Conservation (phyloP, 179 eudicot genomes). For the Beta macrorhiza region DNA sequence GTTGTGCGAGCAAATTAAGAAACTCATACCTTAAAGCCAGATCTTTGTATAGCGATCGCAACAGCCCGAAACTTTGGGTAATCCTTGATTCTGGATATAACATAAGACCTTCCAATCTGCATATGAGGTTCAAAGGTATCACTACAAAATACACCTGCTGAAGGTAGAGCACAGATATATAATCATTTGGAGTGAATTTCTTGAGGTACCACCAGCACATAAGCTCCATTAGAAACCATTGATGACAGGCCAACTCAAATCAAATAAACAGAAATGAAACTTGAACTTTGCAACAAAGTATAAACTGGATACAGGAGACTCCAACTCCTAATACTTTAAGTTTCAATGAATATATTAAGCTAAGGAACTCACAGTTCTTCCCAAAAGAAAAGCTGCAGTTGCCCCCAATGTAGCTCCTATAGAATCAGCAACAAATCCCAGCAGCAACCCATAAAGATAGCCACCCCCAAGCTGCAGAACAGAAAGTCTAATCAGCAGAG, state of each 20-base stretch:
- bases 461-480: constrained; percentile 91
- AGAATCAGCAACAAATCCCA: constrained; percentile 91
- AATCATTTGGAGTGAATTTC: not conserved
- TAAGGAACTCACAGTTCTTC: constrained; percentile 71
- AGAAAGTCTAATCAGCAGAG: constrained; percentile 2
- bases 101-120: constrained; percentile 89
- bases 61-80: constrained; percentile 91
- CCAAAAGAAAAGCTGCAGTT: constrained; percentile 81
- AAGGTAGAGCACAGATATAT: not conserved
- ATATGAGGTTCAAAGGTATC: constrained; percentile 5
- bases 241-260: not conserved
- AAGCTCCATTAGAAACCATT: not conserved
- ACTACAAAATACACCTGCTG: not conserved
- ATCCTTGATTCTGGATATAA: constrained; percentile 73
- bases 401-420: constrained; percentile 90
- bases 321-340: not conserved
- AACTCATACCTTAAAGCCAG: constrained; percentile 83
- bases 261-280: not conserved
- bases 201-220: not conserved
- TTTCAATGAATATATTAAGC: not conserved
- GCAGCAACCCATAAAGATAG: constrained; percentile 85
- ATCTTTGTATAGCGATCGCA: constrained; percentile 79
- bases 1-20: not conserved
- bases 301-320: not conserved
- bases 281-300: not conserved